These are phyloP conservation scores for Pichia nakasei DNA, from an alignment of 805 yeast species.

Conservation along the genomic window DNA sequence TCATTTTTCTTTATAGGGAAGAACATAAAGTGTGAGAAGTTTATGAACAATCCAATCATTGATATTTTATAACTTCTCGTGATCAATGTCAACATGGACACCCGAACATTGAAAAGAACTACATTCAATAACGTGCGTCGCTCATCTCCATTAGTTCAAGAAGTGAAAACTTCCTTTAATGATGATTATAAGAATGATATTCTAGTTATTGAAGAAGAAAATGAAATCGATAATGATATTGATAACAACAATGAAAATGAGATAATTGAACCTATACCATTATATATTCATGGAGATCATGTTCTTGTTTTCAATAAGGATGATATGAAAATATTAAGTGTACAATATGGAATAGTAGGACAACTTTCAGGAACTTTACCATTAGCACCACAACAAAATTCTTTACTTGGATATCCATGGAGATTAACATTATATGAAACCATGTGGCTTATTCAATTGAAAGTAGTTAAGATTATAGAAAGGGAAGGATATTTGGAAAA, in stretches of 20 bases:
- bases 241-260: background rate
- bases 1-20: too few relatives aligned
- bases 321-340: slow-evolving; percentile 46
- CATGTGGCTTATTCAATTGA: slow-evolving; percentile 43
- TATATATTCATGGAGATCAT: slow-evolving; percentile 8
- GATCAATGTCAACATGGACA: too few relatives aligned
- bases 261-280: slow-evolving; percentile 2
- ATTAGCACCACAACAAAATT: slow-evolving; percentile 86
- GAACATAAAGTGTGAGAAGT: too few relatives aligned
- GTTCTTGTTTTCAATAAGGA: slow-evolving; percentile 48
- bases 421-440: slow-evolving; percentile 68
- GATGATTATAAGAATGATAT: too few relatives aligned
- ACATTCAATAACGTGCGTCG: background rate
- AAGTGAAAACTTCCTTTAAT: too few relatives aligned
- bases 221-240: background rate
- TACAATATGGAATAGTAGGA: slow-evolving; percentile 58
- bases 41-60: too few relatives aligned
- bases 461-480: slow-evolving; percentile 12
- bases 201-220: background rate
- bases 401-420: slow-evolving; percentile 79
- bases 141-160: background rate
- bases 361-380: slow-evolving; percentile 77
- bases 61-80: too few relatives aligned
- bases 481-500: slow-evolving; percentile 3
- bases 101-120: too few relatives aligned